These are phyloP conservation scores for Epichloe bromicola DNA, from an alignment of 2,329 filamentous ascomycete species.

Conservation along the genomic window DNA sequence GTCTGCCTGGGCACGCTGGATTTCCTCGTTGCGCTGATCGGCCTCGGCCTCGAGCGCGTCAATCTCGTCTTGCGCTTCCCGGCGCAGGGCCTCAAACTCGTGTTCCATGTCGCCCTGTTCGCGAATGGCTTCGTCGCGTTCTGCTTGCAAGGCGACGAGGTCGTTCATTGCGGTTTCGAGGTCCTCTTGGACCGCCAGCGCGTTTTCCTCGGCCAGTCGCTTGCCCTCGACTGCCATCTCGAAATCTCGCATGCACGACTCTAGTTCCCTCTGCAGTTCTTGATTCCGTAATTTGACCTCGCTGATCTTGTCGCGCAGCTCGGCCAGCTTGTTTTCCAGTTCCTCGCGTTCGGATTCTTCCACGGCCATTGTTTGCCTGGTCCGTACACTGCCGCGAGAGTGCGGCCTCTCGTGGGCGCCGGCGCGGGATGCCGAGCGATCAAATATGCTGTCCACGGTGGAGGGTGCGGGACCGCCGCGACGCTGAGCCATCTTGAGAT, in stretches of 20 bases:
- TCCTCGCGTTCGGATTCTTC: conserved; percentile 76
- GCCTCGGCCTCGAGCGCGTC: conserved; percentile 57
- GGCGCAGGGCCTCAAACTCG: conserved; percentile 47
- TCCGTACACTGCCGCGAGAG: conserved; percentile 60
- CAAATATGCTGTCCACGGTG: conserved; percentile 79
- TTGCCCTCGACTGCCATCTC: conserved; percentile 56
- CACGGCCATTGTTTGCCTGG: conserved; percentile 44
- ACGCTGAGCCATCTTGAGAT: conserved; percentile 78
- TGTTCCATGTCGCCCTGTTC: conserved; percentile 46
- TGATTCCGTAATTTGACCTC: conserved; percentile 81
- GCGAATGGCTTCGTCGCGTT: conserved; percentile 74
- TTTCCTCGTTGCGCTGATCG: conserved; percentile 59
- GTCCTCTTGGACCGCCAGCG: conserved; percentile 61
- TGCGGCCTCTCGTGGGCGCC: conserved; percentile 54
- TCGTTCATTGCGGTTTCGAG: conserved; percentile 70
- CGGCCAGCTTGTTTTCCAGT: conserved; percentile 69
- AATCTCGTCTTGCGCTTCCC: conserved; percentile 53
- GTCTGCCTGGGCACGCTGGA: conserved; percentile 56
- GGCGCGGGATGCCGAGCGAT: conserved; percentile 82
- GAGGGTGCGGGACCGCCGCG: conserved; percentile 48
- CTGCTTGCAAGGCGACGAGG: conserved; percentile 61
- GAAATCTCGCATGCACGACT: conserved; percentile 67
- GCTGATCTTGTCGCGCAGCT: conserved; percentile 76
- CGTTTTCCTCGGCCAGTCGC: conserved; percentile 44
- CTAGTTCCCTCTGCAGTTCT: conserved; percentile 70